Evolutionary conservation across 2,329 filamentous ascomycete species (phyloP).

Genomic region (Phaeosphaeriaceae sp.): DNA sequence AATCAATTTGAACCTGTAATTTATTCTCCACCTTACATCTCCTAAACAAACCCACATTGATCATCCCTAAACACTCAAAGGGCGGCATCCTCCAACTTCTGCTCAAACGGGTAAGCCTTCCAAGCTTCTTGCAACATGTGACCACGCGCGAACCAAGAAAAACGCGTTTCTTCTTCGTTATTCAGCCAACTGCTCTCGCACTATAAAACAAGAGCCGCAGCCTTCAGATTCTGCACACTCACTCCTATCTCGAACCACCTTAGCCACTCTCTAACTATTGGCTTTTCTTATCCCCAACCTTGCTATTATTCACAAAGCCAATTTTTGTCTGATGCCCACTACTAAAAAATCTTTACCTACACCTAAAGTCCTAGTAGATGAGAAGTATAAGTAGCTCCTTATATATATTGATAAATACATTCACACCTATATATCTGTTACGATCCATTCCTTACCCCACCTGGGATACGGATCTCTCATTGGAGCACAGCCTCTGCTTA

Average conservation of each 20-base stretch:
- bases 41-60: too few relatives aligned
- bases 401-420: constrained; percentile 39
- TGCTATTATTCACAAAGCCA: background rate
- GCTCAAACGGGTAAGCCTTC: background rate
- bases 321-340: constrained; percentile 16
- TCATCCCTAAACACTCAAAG: background rate
- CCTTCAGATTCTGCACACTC: too few relatives aligned
- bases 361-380: constrained; percentile 31
- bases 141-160: constrained; percentile 27
- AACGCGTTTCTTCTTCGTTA: constrained; percentile 7
- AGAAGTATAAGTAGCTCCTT: constrained; percentile 31
- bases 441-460: too few relatives aligned
- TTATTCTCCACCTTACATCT: too few relatives aligned
- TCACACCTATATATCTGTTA: constrained; percentile 47
- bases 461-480: too few relatives aligned
- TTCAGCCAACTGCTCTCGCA: background rate
- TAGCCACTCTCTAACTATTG: background rate
- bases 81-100: background rate
- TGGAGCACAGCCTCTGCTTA: too few relatives aligned
- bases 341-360: constrained; percentile 11
- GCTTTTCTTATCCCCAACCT: background rate
- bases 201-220: too few relatives aligned
- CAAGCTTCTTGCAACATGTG: constrained; percentile 29
- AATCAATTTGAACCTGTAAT: too few relatives aligned
- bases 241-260: too few relatives aligned